phyloP scores from a whole-genome alignment of 106 monocot species.

The Xerophyta viscosa region DNA sequence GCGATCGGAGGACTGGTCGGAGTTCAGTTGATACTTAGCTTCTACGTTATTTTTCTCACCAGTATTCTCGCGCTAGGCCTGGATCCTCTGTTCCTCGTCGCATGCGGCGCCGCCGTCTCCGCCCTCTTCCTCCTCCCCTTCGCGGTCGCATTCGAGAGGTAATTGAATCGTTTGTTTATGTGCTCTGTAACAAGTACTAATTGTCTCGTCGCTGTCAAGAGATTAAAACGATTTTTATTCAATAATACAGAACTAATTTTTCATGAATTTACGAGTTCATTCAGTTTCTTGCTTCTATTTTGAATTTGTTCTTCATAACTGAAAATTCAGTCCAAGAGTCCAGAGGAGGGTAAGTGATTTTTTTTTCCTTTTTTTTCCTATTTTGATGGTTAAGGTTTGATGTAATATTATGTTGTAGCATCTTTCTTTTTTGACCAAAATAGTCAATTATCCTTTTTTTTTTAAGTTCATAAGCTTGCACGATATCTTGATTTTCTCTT shows the following conservation, averaged over 20 bases:
- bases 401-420: too few species aligned
- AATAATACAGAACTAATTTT: not conserved
- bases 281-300: not conserved
- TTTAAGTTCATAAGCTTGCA: too few species aligned
- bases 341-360: too few species aligned
- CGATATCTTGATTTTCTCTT: too few species aligned
- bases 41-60: slow-evolving; percentile 26
- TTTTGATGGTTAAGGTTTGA: too few species aligned
- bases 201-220: too few species aligned
- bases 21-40: slow-evolving; percentile 20
- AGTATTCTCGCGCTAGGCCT: slow-evolving; percentile 22
- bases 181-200: too few species aligned
- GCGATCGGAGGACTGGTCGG: slow-evolving; percentile 26
- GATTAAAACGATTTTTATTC: not conserved
- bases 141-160: slow-evolving; percentile 43
- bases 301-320: not conserved
- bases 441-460: too few species aligned
- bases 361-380: too few species aligned
- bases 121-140: slow-evolving; percentile 47
- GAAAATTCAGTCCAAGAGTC: too few species aligned
- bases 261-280: not conserved
- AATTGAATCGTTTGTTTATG: not conserved
- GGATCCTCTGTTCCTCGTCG: slow-evolving; percentile 29
- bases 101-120: slow-evolving; percentile 7
- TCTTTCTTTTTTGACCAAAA: too few species aligned